Conservation (phyloP, 768 basidiomycete species). For the Cubamyces lactineus region DNA sequence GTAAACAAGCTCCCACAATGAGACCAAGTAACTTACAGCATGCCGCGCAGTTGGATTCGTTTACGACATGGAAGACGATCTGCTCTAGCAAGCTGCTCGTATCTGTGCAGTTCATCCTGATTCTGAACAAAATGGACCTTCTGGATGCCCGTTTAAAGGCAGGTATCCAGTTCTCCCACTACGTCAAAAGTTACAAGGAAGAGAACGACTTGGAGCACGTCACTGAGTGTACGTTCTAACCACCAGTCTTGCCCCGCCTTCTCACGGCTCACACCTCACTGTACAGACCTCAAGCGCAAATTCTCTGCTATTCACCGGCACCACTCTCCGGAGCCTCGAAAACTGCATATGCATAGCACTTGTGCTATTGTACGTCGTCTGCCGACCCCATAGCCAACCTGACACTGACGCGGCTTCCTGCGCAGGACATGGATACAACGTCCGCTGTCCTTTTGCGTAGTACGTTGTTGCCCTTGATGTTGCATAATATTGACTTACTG, state of each 20-base stretch:
- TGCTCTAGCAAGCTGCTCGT: constrained; percentile 61
- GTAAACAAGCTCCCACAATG: constrained; percentile 17
- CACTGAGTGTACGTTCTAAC: constrained; percentile 49
- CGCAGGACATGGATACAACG: constrained; percentile 52
- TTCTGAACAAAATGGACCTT: constrained; percentile 68
- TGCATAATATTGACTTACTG: neutral
- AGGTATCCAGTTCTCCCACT: constrained; percentile 56
- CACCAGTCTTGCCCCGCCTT: neutral
- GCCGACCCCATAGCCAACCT: neutral
- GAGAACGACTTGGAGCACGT: constrained; percentile 56
- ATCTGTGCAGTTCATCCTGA: constrained; percentile 57
- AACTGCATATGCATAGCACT: constrained; percentile 57
- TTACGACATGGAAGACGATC: constrained; percentile 61
- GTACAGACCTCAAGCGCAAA: constrained; percentile 53
- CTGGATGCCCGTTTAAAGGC: constrained; percentile 53
- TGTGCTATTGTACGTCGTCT: constrained; percentile 56
- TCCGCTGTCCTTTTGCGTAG: constrained; percentile 50
- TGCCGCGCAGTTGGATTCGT: constrained; percentile 50
- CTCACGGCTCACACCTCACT: neutral
- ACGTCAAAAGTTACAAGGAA: constrained; percentile 57
- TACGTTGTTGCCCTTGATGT: constrained; percentile 33
- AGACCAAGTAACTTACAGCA: constrained; percentile 3
- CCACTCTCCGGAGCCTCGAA: constrained; percentile 49
- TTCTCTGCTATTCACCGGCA: constrained; percentile 54
- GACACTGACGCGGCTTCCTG: neutral